Evolutionary conservation across 2,329 filamentous ascomycete genomes (phyloP).

Genomic region (Trichoderma sp.): DNA sequence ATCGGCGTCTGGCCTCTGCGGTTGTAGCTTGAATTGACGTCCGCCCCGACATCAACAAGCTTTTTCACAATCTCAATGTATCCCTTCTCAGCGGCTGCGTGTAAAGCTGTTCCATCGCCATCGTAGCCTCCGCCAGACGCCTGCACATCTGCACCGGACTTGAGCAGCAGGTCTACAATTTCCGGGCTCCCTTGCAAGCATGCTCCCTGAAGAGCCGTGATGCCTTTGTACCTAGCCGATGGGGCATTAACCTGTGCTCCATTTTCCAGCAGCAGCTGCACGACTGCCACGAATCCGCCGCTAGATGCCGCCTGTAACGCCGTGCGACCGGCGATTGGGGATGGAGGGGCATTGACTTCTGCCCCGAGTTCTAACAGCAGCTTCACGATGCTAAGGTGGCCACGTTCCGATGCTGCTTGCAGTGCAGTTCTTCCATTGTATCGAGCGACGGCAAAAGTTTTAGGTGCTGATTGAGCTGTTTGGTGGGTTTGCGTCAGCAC

Average conservation of each 20-base stretch:
- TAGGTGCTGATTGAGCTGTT: background rate
- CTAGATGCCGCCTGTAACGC: conserved; percentile 38
- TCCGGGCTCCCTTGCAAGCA: conserved; percentile 28
- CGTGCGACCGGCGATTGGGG: conserved; percentile 10
- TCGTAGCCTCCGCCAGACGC: conserved; percentile 9
- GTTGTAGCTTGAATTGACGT: conserved; percentile 31
- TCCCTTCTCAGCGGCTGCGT: conserved; percentile 21
- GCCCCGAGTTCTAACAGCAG: conserved; percentile 28
- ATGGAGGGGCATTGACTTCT: conserved; percentile 30
- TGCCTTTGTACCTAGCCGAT: conserved; percentile 34
- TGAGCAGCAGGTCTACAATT: conserved; percentile 30
- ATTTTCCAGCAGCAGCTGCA: conserved; percentile 28
- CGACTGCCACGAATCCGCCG: conserved; percentile 24
- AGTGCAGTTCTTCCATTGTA: conserved; percentile 20
- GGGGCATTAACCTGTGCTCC: conserved; percentile 35
- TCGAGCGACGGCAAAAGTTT: conserved; percentile 3
- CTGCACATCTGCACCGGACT: conserved; percentile 32
- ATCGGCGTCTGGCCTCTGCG: conserved; percentile 32
- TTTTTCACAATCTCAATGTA: conserved; percentile 16
- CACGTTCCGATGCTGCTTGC: conserved; percentile 15
- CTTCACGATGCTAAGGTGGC: conserved; percentile 18
- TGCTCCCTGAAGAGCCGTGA: conserved; percentile 40
- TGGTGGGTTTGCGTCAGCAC: background rate
- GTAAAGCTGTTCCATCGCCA: conserved; percentile 21
- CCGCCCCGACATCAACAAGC: background rate